These are phyloP conservation scores for Aspergillus pseudoviridinutans DNA, from an alignment of 2,329 filamentous ascomycete species.

Conservation along the genomic window DNA sequence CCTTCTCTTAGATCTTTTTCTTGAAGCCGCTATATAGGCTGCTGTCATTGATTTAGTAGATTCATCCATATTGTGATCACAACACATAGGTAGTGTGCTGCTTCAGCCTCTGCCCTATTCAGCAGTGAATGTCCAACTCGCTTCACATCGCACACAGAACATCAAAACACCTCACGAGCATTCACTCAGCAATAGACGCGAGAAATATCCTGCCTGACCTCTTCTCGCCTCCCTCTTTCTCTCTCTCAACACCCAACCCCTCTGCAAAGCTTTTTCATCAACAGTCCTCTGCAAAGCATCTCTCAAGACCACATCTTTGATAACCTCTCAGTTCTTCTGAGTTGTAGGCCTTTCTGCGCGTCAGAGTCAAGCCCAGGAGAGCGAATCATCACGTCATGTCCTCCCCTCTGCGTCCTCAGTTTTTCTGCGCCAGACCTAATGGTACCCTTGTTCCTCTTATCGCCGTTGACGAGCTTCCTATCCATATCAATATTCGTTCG, in stretches of 20 bases:
- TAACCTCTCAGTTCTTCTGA: neutral
- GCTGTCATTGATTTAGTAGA: neutral
- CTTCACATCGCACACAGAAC: conserved; percentile 6
- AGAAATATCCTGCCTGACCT: conserved; percentile 2
- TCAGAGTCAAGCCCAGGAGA: neutral
- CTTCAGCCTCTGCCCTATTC: conserved; percentile 1
- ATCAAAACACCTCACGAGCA: conserved; percentile 5
- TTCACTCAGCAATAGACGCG: conserved; percentile 4
- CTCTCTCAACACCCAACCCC: conserved; percentile 1
- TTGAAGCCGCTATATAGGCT: neutral
- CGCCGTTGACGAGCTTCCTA: conserved; percentile 44
- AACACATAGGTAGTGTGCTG: neutral
- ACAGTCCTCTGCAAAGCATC: neutral
- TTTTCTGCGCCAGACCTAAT: conserved; percentile 41
- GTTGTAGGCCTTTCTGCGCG: neutral
- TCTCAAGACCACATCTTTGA: neutral
- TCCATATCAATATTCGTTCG: conserved; percentile 33
- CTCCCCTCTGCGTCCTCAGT: conserved; percentile 32
- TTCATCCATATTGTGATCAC: conserved; percentile 5
- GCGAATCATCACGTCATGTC: conserved; percentile 12
- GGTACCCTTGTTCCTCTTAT: conserved; percentile 41
- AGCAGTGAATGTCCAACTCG: conserved; percentile 11
- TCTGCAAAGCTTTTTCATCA: neutral
- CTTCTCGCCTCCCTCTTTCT: conserved; percentile 7
- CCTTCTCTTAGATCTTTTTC: neutral